These are phyloP conservation scores for Malassezia dermatis DNA, from an alignment of 1,284 basidiomycete species.

Conservation along the genomic window DNA sequence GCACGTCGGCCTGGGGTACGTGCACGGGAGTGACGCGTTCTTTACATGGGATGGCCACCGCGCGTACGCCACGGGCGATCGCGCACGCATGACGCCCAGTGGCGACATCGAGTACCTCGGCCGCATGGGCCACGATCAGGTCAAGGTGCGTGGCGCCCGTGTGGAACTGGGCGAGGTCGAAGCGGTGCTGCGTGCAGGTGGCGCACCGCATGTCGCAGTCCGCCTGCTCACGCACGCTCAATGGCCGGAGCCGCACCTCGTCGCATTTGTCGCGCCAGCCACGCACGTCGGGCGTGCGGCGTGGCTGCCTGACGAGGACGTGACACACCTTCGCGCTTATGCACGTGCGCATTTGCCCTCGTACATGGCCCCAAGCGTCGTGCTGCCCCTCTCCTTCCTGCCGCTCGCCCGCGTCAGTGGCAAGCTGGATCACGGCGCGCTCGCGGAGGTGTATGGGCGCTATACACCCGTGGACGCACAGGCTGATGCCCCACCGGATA, in stretches of 20 bases:
- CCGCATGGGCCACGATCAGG: conserved; percentile 32
- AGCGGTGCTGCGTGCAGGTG: conserved; percentile 12
- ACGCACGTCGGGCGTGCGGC: neutral
- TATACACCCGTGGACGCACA: neutral
- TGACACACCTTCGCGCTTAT: conserved; percentile 11
- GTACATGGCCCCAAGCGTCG: conserved; percentile 37
- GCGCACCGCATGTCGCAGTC: conserved; percentile 20
- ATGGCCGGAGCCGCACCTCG: conserved; percentile 21
- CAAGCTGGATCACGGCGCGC: conserved; percentile 27
- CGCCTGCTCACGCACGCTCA: conserved; percentile 23
- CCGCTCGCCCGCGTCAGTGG: conserved; percentile 35
- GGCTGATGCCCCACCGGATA: neutral
- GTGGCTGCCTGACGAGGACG: conserved; percentile 9
- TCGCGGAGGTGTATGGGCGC: conserved; percentile 20
- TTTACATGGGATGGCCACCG: conserved; percentile 15
- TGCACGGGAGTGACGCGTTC: conserved; percentile 23
- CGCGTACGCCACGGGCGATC: conserved; percentile 40
- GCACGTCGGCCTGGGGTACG: conserved; percentile 37
- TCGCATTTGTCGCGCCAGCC: conserved; percentile 22
- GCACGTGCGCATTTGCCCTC: conserved; percentile 24
- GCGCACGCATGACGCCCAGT: conserved; percentile 28
- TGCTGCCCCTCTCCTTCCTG: conserved; percentile 25
- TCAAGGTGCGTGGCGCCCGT: conserved; percentile 42
- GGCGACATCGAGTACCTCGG: conserved; percentile 39
- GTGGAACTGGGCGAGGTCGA: conserved; percentile 42